Conservation (phyloP, 108 stramenopile species). For the Pseudonitzschia delicatissima region DNA sequence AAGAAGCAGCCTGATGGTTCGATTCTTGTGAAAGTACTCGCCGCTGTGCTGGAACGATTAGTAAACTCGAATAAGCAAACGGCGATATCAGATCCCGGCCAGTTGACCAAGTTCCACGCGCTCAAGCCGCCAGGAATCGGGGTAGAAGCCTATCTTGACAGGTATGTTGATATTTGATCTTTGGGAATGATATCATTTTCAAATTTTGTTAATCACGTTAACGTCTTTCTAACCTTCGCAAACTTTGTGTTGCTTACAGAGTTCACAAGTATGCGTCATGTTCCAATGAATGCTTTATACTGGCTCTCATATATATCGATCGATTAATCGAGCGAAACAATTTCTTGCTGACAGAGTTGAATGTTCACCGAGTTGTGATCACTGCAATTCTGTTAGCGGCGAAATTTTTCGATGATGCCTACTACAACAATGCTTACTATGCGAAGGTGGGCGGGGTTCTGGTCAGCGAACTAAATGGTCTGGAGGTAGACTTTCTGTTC, state of each 20-base stretch:
- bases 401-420: slow-evolving; percentile 99
- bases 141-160: slow-evolving; percentile 89
- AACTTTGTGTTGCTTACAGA: slow-evolving; percentile 26
- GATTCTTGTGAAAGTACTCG: slow-evolving; percentile 71
- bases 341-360: slow-evolving; percentile 90
- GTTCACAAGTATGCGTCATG: slow-evolving; percentile 96
- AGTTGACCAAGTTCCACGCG: slow-evolving; percentile 95
- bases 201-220: not conserved
- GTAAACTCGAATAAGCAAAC: slow-evolving; percentile 62
- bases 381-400: slow-evolving; percentile 94
- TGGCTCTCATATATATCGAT: slow-evolving; percentile 98
- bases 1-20: slow-evolving; percentile 70
- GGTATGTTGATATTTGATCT: slow-evolving; percentile 49
- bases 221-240: not conserved
- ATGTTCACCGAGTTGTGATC: slow-evolving; percentile 96
- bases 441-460: slow-evolving; percentile 91
- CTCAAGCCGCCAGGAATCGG: slow-evolving; percentile 90
- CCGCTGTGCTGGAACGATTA: slow-evolving; percentile 81
- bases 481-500: slow-evolving; percentile 95
- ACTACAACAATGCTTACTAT: slow-evolving; percentile 99
- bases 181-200: not conserved
- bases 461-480: slow-evolving; percentile 87
- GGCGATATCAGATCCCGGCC: slow-evolving; percentile 57
- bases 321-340: slow-evolving; percentile 93
- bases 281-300: slow-evolving; percentile 95